Evolutionary conservation across 257 asterid species (phyloP).

Genomic region (Paraleonurus japonicus): DNA sequence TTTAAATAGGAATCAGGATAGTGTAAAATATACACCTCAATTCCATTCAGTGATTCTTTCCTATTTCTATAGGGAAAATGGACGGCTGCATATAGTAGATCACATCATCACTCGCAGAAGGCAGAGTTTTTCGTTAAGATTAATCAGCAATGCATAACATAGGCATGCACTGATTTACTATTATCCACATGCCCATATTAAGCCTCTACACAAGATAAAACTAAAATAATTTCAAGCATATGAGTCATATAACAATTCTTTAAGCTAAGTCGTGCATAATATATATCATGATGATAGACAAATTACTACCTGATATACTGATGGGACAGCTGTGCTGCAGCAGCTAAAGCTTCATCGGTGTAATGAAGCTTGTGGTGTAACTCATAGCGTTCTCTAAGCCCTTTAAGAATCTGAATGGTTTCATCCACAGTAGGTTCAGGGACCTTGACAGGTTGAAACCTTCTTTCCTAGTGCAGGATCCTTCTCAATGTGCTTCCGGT

Average conservation of each 20-base stretch:
- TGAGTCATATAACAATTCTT: neutral
- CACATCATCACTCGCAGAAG: slow-evolving; percentile 3
- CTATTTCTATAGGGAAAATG: neutral
- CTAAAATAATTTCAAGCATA: neutral
- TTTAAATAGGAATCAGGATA: neutral
- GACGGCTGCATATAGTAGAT: neutral
- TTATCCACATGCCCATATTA: neutral
- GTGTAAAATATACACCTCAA: neutral
- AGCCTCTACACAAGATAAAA: slow-evolving; percentile 1
- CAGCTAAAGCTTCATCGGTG: slow-evolving; percentile 81
- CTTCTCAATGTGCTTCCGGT: slow-evolving; percentile 92
- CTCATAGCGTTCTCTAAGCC: slow-evolving; percentile 89
- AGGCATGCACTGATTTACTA: neutral
- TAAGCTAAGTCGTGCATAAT: neutral
- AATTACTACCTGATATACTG: slow-evolving; percentile 79
- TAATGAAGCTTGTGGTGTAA: slow-evolving; percentile 96
- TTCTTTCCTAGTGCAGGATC: slow-evolving; percentile 95
- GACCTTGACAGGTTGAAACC: slow-evolving; percentile 96
- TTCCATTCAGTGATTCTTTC: neutral
- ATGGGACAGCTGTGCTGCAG: slow-evolving; percentile 85
- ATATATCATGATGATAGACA: neutral
- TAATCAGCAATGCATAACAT: neutral
- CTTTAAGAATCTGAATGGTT: slow-evolving; percentile 84
- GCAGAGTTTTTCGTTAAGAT: neutral
- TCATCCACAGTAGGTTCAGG: slow-evolving; percentile 98